A percentile compares a stretch with the other conserved stretches of the same genome.
Conservation (phyloP, 23 red algal genomes). For the Agarophyton chilense region DNA sequence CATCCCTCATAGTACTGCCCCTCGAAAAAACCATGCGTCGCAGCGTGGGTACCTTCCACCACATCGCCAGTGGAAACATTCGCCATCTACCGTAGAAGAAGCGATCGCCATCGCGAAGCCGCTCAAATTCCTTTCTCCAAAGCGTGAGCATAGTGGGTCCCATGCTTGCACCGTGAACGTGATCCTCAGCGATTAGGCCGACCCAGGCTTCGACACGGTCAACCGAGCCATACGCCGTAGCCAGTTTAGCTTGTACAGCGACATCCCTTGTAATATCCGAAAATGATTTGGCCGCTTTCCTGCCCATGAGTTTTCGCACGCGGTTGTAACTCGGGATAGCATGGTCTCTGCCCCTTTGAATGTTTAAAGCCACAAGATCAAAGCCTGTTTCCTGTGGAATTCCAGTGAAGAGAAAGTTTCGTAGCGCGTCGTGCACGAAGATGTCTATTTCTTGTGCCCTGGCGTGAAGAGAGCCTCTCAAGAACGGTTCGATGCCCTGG, state of each 20-base stretch:
- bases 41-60: constrained; percentile 12
- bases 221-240: constrained; percentile 23
- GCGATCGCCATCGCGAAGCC: constrained; percentile 63
- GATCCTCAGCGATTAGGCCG: constrained; percentile 44
- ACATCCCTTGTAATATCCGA: constrained; percentile 24
- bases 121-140: constrained; percentile 21
- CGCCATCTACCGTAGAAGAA: constrained; percentile 46
- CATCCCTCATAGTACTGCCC: background rate
- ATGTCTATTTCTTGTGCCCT: constrained; percentile 14
- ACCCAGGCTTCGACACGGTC: constrained; percentile 42
- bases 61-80: background rate
- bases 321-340: constrained; percentile 39
- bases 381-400: constrained; percentile 15
- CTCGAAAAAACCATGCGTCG: background rate
- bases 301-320: constrained; percentile 15
- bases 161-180: constrained; percentile 28
- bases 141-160: constrained; percentile 26
- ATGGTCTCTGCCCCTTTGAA: constrained; percentile 57
- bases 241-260: constrained; percentile 6
- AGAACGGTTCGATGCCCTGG: constrained; percentile 22
- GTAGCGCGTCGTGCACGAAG: background rate
- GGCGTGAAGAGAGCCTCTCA: background rate
- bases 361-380: constrained; percentile 24
- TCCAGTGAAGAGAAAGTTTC: constrained; percentile 39
- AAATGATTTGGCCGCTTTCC: background rate